Conservation (phyloP, 1,284 basidiomycete species). For the Austropuccinia psidii region DNA sequence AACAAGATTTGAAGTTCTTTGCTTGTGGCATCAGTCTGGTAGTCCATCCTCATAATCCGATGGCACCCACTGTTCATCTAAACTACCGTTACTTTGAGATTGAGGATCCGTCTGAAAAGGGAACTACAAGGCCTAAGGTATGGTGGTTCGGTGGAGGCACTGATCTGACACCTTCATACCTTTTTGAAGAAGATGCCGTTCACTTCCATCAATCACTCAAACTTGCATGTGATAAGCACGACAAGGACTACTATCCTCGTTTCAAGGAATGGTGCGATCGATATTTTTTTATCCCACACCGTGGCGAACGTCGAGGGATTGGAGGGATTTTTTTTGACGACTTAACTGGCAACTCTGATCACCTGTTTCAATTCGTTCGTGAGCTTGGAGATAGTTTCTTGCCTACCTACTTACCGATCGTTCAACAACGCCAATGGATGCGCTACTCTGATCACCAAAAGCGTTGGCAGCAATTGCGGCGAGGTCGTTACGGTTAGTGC, state of each 20-base stretch:
- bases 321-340: slow-evolving; percentile 98
- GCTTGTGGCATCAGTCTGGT: slow-evolving; percentile 86
- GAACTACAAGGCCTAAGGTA: slow-evolving; percentile 55
- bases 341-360: slow-evolving; percentile 55
- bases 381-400: slow-evolving; percentile 67
- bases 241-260: slow-evolving; percentile 61
- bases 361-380: slow-evolving; percentile 68
- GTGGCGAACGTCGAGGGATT: slow-evolving; percentile 78
- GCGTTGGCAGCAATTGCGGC: slow-evolving; percentile 79
- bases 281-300: slow-evolving; percentile 92
- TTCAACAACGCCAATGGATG: slow-evolving; percentile 56
- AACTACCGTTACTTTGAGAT: slow-evolving; percentile 96
- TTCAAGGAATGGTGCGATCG: slow-evolving; percentile 98
- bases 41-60: slow-evolving; percentile 84
- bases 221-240: slow-evolving; percentile 66
- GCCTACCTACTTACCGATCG: slow-evolving; percentile 79
- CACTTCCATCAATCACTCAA: slow-evolving; percentile 82
- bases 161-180: slow-evolving; percentile 88
- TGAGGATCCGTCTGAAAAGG: slow-evolving; percentile 36
- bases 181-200: slow-evolving; percentile 74
- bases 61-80: slow-evolving; percentile 61
- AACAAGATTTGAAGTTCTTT: slow-evolving; percentile 71
- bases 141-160: slow-evolving; percentile 99
- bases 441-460: slow-evolving; percentile 60
- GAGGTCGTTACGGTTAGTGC: slow-evolving; percentile 46